phyloP scores from a whole-genome alignment of 2,329 filamentous ascomycete species.

The Aspergillus thermomutatus region DNA sequence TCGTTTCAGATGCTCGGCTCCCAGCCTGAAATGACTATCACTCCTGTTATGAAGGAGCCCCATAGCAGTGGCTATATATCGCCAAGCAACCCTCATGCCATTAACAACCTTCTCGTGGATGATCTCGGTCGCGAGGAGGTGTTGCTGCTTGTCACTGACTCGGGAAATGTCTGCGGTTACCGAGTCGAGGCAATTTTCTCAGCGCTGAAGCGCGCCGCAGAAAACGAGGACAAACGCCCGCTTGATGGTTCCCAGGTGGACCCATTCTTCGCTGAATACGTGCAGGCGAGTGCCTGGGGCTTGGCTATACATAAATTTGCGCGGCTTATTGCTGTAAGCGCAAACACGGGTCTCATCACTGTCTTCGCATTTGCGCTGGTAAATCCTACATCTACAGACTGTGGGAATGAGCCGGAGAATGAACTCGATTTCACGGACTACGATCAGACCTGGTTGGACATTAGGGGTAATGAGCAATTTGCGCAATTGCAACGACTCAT shows the following conservation, averaged over 20 bases:
- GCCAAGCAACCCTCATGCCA: constrained; percentile 51
- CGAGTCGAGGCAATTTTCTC: constrained; percentile 55
- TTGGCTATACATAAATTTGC: constrained; percentile 75
- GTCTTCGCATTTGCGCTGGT: constrained; percentile 59
- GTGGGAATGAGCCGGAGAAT: constrained; percentile 14
- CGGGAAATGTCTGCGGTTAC: constrained; percentile 72
- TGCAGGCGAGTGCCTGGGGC: constrained; percentile 81
- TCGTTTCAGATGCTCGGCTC: constrained; percentile 38
- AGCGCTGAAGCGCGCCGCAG: constrained; percentile 38
- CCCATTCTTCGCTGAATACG: constrained; percentile 71
- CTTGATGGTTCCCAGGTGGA: constrained; percentile 34
- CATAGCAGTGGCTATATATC: constrained; percentile 55
- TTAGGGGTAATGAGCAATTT: constrained; percentile 24
- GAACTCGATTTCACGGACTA: constrained; percentile 15
- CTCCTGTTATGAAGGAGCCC: constrained; percentile 38
- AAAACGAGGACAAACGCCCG: constrained; percentile 18
- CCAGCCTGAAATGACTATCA: constrained; percentile 41
- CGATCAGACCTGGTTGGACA: constrained; percentile 34
- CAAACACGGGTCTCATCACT: constrained; percentile 63
- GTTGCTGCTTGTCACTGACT: constrained; percentile 65
- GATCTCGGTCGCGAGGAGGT: constrained; percentile 69
- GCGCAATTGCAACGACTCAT: constrained; percentile 25
- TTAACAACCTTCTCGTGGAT: constrained; percentile 68
- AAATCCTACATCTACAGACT: constrained; percentile 22
- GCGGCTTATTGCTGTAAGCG: constrained; percentile 80